Evolutionary conservation across 2,329 filamentous ascomycete species (phyloP), one percentile per base, ranked within the genome.

Genomic region (Annulohypoxylon truncatum): DNA sequence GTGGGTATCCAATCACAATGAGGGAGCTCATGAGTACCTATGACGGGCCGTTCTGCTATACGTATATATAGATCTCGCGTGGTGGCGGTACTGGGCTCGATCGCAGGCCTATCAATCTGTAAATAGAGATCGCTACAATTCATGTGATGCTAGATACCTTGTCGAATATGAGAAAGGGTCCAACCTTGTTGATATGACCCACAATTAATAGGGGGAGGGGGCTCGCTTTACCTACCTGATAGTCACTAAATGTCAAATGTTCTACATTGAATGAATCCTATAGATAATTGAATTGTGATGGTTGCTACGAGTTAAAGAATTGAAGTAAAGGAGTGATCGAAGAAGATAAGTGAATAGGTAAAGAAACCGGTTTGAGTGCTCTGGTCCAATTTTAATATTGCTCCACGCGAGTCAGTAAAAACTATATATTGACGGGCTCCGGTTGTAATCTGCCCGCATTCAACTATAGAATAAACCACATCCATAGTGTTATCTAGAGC

Each of bases 11-110:
- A 4, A 68, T 73, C 33, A 70, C 66, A 10, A 72, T 76, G 35
- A 64, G 69, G 20, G 73, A 77, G 29, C 46, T 76, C 7, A 70
- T 76, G 61, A 76, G 74, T 50, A 68, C 71, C 15, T 52, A 64
- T 1, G 71, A 74, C 18, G 74, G 74, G 1, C 75, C 73, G 0
- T 75, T 76, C 42, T 78, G 73, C 40, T 77, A 75, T 35, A 68
- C 67, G 0, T 78, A 75, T 60, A 44, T 66, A n/a, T 63, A 57
- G 28, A 22, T 18, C 18, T 8, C n/a, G 6, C 2, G 26, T 6
- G 8, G 47, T 33, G 12, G 10, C 12, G 12, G 18, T 5, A 1
- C 2, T n/a, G 6, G 9, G 9, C 9, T 35, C n/a, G 8, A 35
- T 51, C 9, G 9, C 10, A 7, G 18, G 29, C 9, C 3, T 20